Conservation (phyloP, 768 basidiomycete genomes). For the Mycena vitilis region DNA sequence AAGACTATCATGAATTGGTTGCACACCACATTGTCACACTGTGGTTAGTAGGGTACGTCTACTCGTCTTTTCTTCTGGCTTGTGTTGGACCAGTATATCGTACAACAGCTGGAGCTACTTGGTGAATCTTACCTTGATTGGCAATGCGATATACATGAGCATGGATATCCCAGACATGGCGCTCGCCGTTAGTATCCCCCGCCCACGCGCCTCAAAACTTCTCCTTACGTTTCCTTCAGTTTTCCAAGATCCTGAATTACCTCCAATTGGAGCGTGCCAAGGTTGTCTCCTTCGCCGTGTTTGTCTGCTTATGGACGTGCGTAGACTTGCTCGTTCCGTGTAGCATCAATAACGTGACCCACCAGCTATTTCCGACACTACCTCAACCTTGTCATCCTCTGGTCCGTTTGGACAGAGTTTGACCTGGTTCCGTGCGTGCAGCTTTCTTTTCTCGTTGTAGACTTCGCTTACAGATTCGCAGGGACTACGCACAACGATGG, state of each 20-base stretch:
- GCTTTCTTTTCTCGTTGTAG: not conserved
- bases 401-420: slow-evolving; percentile 87
- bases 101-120: slow-evolving; percentile 82
- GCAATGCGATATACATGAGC: slow-evolving; percentile 92
- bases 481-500: slow-evolving; percentile 69
- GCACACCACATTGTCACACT: slow-evolving; percentile 94
- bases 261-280: slow-evolving; percentile 76
- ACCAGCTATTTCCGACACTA: slow-evolving; percentile 93
- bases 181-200: slow-evolving; percentile 71
- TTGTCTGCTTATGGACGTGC: slow-evolving; percentile 85
- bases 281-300: slow-evolving; percentile 68
- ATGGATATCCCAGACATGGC: slow-evolving; percentile 97
- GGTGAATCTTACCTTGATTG: slow-evolving; percentile 85
- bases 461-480: slow-evolving; percentile 41
- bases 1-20: slow-evolving; percentile 89
- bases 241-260: slow-evolving; percentile 92
- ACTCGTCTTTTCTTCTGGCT: not conserved
- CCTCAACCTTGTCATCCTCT: slow-evolving; percentile 86
- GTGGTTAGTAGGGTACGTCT: slow-evolving; percentile 87
- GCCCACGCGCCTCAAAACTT: not conserved
- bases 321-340: slow-evolving; percentile 44
- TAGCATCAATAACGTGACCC: slow-evolving; percentile 2
- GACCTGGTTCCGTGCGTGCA: slow-evolving; percentile 78
- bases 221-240: slow-evolving; percentile 50
- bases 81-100: slow-evolving; percentile 19